Base-by-base conservation (phyloP, 2,329 filamentous ascomycete species). In the Phoma sp. region DNA sequence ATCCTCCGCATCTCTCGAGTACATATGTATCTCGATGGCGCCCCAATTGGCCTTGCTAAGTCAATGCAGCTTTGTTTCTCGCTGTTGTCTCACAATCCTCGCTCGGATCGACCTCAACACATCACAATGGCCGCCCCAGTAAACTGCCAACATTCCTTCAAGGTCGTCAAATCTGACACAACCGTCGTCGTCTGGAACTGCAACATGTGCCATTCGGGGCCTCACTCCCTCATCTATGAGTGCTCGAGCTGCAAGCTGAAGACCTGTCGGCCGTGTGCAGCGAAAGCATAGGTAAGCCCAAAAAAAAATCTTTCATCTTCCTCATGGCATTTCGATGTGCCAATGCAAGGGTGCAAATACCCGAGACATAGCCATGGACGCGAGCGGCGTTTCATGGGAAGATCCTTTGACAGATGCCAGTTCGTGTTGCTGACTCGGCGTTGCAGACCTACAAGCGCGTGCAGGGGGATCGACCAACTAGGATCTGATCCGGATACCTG, bases 141-240 rank as follows among this genome's bases (percentile, higher is more conserved):
- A 49, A 77, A 69, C 66, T 82, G 80, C 74, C 68, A 77, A 42
- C 80, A 82, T 65, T 65, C 65, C 30, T 82, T 80, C 75, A 77
- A 77, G 60, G 74, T 80, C 67, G 79, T 81, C 75, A 82, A 82
- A 65, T 80, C 78, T 18, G 78, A 81, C 66, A 81, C 78, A 12
- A 80, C 77, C 4, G 70, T 82, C 57, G 76, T 82, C 53, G 71
- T 80, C 50, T 82, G 80, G 80, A 80, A 80, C 52, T 82, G 80
- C 76, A 79, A 80, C 65, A 66, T 78, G 62, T 82, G 80, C 69
- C 79, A 81, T 62, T 79, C 76, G 1, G 79, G 79, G 4, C 78
- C 79, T 15, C 78, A 81, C 66, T 80, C 77, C 71, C 78, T 73
- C 70, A 82, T 82, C 68, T 81, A 74, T 62, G 79, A 82, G 63